Percentiles rank a stretch among this genome's conserved stretches.
Evolutionary conservation across 805 yeast species (phyloP).

Genomic region (Kazachstania martiniae): DNA sequence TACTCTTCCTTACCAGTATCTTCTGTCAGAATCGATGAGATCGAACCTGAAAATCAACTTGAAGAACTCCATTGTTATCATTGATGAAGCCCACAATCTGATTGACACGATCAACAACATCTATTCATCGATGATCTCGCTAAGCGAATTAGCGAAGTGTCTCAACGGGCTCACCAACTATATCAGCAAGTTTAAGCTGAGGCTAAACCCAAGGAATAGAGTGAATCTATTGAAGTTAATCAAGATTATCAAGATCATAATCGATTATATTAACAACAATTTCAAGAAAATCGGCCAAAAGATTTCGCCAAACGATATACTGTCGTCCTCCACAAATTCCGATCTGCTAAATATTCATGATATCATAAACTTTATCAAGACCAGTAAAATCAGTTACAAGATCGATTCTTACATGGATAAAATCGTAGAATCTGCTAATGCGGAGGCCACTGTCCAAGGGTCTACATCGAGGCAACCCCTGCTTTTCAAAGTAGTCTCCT

Average conservation of each 20-base stretch:
- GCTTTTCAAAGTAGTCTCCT: constrained; percentile 54
- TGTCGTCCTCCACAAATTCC: constrained; percentile 46
- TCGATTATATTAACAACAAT: constrained; percentile 33
- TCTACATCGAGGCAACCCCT: constrained; percentile 34
- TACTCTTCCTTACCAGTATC: constrained; percentile 75
- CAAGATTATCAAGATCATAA: constrained; percentile 43
- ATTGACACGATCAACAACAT: constrained; percentile 65
- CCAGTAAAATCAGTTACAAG: constrained; percentile 73
- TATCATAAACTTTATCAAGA: constrained; percentile 49
- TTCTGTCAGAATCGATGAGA: constrained; percentile 53
- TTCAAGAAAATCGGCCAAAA: constrained; percentile 42
- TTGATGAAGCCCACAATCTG: constrained; percentile 90
- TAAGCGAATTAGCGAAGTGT: constrained; percentile 37
- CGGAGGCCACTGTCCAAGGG: constrained; percentile 3
- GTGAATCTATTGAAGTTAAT: constrained; percentile 54
- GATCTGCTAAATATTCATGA: constrained; percentile 64
- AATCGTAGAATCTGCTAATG: neutral
- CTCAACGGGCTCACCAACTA: constrained; percentile 43
- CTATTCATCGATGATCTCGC: constrained; percentile 49
- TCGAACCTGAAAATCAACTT: constrained; percentile 47
- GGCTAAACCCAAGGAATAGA: constrained; percentile 62
- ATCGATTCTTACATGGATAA: constrained; percentile 52
- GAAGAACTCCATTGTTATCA: constrained; percentile 55
- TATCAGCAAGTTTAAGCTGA: constrained; percentile 45
- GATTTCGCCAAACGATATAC: constrained; percentile 40